Base-by-base conservation (phyloP, 1,284 basidiomycete genomes). In the Prillingera fragicola region DNA sequence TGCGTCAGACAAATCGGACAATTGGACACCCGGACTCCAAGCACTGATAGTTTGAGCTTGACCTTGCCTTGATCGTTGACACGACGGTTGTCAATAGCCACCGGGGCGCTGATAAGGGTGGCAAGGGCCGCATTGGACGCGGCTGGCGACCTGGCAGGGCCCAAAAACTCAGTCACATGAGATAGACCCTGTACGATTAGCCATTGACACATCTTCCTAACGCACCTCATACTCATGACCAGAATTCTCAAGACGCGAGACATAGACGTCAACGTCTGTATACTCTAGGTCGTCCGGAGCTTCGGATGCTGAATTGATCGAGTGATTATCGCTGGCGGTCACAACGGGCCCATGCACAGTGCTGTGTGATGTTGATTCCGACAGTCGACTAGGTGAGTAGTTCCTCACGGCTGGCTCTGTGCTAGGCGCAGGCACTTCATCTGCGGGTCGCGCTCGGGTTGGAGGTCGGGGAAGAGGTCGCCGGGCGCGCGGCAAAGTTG, bases 1-100 rank as follows among this genome's bases (percentile, higher is more conserved):
- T 86, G 84, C 38, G 75, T 76, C 55, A 86, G 69, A 65, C 88
- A 91, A 37, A 89, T 83, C 21, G 81, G 79, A 60, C 88, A 92
- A 57, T 80, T 81, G 53, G 85, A 81, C 22, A 91, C 85, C 2
- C 77, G 64, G 9, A 80, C 75, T 19, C 84, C 87, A n/a, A 85
- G 71, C 23, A 88, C 70, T 17, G 76, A 75, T 37, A 88, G 69
- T 70, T 88, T 90, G 46, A 87, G 68, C 71, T 87, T 89, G 44
- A 83, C 76, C 41, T 83, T 81, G 9, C 87, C 87, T 52, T 84
- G 78, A 51, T 75, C 75, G 37, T 79, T 81, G 19, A 78, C 76
- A 14, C 87, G 78, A 31, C 81, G 76, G 10, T 82, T 78, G 56
- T 80, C 74, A 22, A 86, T 72, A 54, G 81, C 79, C 53, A 90